Evolutionary conservation across 108 stramenopile genomes (phyloP).

Genomic region (Cyclotella sp.): DNA sequence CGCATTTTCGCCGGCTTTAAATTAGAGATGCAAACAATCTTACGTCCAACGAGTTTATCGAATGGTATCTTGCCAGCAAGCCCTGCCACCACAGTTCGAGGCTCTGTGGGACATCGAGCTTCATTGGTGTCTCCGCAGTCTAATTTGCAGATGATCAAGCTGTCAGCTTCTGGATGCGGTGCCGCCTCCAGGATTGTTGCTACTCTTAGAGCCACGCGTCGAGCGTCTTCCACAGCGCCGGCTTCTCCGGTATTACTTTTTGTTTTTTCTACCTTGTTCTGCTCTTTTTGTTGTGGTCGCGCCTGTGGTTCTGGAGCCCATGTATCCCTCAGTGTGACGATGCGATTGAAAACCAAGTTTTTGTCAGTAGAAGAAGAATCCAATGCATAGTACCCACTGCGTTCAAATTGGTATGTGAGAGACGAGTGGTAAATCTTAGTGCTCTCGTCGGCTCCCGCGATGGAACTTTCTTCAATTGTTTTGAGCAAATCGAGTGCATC

Average conservation of each 20-base stretch:
- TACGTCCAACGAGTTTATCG: conserved; percentile 67
- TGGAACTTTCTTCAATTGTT: conserved; percentile 47
- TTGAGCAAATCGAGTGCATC: conserved; percentile 48
- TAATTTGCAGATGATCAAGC: conserved; percentile 78
- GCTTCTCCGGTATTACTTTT: conserved; percentile 27
- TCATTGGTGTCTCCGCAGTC: conserved; percentile 82
- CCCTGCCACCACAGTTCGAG: conserved; percentile 83
- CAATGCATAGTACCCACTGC: conserved; percentile 88
- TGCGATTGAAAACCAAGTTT: conserved; percentile 87
- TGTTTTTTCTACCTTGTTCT: conserved; percentile 27
- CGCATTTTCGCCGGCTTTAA: conserved; percentile 90
- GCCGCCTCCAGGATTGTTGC: conserved; percentile 77
- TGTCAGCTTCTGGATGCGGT: conserved; percentile 89
- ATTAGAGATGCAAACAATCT: conserved; percentile 80
- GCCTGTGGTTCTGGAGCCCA: conserved; percentile 62
- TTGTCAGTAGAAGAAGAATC: conserved; percentile 67
- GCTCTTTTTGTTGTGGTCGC: conserved; percentile 26
- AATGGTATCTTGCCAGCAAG: conserved; percentile 75
- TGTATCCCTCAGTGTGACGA: conserved; percentile 85
- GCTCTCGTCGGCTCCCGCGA: conserved; percentile 5
- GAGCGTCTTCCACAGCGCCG: conserved; percentile 64
- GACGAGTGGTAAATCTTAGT: conserved; percentile 56
- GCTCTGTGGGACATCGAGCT: conserved; percentile 53
- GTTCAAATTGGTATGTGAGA: conserved; percentile 89
- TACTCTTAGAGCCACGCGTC: conserved; percentile 73